Conservation (phyloP, 2,329 filamentous ascomycete species). For the Emmonsiellopsis sp. region DNA sequence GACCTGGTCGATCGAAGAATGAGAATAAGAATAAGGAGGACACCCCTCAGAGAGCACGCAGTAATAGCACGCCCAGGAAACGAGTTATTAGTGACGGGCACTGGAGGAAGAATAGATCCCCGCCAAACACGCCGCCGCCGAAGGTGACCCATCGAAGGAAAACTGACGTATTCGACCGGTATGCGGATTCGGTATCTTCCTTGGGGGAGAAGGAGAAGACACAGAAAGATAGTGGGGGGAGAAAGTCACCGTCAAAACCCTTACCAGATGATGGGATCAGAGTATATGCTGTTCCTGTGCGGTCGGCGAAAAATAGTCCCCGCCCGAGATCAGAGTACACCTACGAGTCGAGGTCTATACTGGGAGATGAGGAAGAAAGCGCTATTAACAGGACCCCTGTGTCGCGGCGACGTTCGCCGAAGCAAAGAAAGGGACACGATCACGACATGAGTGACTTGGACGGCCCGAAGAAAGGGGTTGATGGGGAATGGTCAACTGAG, state of each 20-base stretch:
- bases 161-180: constrained; percentile 28
- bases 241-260: not conserved
- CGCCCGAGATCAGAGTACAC: not conserved
- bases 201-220: constrained; percentile 20
- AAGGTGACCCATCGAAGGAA: constrained; percentile 35
- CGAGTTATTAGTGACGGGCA: constrained; percentile 88
- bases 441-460: constrained; percentile 16
- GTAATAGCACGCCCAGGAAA: constrained; percentile 67
- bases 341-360: not conserved
- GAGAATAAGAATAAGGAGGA: constrained; percentile 9
- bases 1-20: constrained; percentile 11
- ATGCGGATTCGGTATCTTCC: constrained; percentile 17
- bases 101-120: constrained; percentile 53
- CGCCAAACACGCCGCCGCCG: constrained; percentile 30
- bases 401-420: not conserved
- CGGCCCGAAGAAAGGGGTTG: constrained; percentile 19
- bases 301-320: constrained; percentile 9
- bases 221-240: constrained; percentile 16
- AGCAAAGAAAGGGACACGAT: not conserved
- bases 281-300: constrained; percentile 17
- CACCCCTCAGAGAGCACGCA: constrained; percentile 26
- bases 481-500: constrained; percentile 24
- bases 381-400: not conserved
- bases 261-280: constrained; percentile 20
- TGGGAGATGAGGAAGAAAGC: not conserved